Evolutionary conservation across 345 rosid genomes (phyloP).

Genomic region (Moringa oleifera): DNA sequence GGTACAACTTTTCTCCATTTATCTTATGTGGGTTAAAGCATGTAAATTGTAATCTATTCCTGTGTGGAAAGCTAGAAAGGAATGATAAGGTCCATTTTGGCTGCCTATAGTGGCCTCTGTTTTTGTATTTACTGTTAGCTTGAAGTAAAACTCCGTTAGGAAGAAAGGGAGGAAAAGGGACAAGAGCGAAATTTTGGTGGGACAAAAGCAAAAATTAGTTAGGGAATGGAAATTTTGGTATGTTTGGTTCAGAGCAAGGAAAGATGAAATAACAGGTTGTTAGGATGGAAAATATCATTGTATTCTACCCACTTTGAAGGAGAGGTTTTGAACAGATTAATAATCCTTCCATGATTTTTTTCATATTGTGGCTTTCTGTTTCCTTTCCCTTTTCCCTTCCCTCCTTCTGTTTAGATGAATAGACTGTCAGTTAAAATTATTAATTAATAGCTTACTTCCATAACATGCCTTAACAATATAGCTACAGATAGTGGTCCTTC

Average conservation of each 20-base stretch:
- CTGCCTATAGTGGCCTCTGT: background rate
- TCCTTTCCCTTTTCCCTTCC: background rate
- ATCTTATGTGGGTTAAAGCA: background rate
- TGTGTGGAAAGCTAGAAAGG: background rate
- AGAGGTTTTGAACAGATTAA: background rate
- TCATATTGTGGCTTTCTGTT: background rate
- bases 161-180: background rate
- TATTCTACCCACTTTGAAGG: too few relatives aligned
- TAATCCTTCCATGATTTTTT: background rate
- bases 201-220: background rate
- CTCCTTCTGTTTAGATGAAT: background rate
- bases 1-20: conserved; percentile 19
- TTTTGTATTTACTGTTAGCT: background rate
- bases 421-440: background rate
- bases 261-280: too few relatives aligned
- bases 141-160: background rate
- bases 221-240: too few relatives aligned
- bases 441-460: background rate
- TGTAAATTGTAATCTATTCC: too few relatives aligned
- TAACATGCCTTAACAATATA: background rate
- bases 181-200: background rate
- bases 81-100: background rate
- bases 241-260: too few relatives aligned
- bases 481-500: background rate
- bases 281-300: too few relatives aligned